Conservation (phyloP, 306 rosid genomes). For the Inga laurina region DNA sequence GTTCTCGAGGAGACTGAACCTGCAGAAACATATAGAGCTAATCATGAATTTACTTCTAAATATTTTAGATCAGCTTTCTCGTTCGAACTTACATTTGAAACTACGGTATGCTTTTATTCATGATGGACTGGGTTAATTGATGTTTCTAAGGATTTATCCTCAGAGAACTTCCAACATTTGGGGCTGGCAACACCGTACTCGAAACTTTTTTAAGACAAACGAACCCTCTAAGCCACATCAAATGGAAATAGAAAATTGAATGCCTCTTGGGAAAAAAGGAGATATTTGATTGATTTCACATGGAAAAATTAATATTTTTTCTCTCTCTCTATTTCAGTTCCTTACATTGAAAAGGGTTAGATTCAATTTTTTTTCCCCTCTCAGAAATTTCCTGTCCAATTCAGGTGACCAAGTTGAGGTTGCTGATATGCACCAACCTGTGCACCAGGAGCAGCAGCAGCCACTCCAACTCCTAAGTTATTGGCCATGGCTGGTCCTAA, state of each 20-base stretch:
- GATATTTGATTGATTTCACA: slow-evolving; percentile 55
- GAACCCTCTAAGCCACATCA: slow-evolving; percentile 14
- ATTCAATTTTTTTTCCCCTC: slow-evolving; percentile 3
- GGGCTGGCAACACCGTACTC: not conserved
- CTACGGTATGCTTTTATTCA: not conserved
- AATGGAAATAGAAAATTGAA: slow-evolving; percentile 32
- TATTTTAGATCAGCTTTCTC: not conserved
- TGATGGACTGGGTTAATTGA: not conserved
- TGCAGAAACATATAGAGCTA: not conserved
- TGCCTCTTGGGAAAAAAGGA: slow-evolving; percentile 37
- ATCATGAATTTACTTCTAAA: not conserved
- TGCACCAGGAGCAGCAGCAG: slow-evolving; percentile 82
- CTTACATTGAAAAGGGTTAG: slow-evolving; percentile 64
- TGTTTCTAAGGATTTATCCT: not conserved
- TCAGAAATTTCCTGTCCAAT: slow-evolving; percentile 95
- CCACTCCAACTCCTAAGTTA: slow-evolving; percentile 87
- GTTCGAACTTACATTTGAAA: not conserved
- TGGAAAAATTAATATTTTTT: slow-evolving; percentile 37
- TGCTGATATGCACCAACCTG: slow-evolving; percentile 97
- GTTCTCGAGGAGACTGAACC: not conserved
- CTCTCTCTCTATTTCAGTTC: slow-evolving; percentile 65
- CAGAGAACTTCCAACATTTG: not conserved
- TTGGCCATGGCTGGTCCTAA: slow-evolving; percentile 84
- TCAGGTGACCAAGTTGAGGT: slow-evolving; percentile 82
- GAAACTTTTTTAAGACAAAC: slow-evolving; percentile 11